Evolutionary conservation across 2,329 filamentous ascomycete genomes (phyloP).

Genomic region (Calonectria henricotiae): DNA sequence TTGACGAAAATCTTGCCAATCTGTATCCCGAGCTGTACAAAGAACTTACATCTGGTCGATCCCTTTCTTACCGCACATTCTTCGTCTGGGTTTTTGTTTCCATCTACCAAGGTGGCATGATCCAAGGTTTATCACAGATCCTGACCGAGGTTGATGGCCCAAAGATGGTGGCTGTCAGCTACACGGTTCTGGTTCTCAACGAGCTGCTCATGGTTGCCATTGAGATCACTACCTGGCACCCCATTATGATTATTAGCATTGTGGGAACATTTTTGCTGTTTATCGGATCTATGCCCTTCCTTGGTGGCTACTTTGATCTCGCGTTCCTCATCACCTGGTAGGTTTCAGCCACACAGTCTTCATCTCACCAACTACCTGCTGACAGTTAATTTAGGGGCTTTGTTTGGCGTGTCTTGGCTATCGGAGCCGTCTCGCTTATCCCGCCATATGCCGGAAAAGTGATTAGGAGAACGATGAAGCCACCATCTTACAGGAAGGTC

Average conservation of each 20-base stretch:
- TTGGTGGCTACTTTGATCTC: slow-evolving; percentile 92
- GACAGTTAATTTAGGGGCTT: slow-evolving; percentile 75
- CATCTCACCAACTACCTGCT: slow-evolving; percentile 30
- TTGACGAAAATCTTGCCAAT: slow-evolving; percentile 93
- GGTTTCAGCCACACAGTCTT: slow-evolving; percentile 52
- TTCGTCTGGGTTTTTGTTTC: slow-evolving; percentile 97
- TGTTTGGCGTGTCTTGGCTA: slow-evolving; percentile 88
- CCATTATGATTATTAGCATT: slow-evolving; percentile 89
- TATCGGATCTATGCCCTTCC: slow-evolving; percentile 86
- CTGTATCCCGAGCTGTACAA: slow-evolving; percentile 98
- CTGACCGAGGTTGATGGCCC: slow-evolving; percentile 83
- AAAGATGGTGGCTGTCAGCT: slow-evolving; percentile 90
- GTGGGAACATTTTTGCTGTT: slow-evolving; percentile 88
- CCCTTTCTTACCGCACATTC: slow-evolving; percentile 92
- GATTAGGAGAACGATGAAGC: slow-evolving; percentile 87
- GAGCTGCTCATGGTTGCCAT: slow-evolving; percentile 98
- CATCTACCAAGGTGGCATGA: slow-evolving; percentile 95
- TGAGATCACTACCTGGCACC: slow-evolving; percentile 97
- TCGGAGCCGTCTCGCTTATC: slow-evolving; percentile 84
- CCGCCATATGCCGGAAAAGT: slow-evolving; percentile 92
- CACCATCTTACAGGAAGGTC: slow-evolving; percentile 96
- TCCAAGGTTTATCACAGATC: slow-evolving; percentile 94
- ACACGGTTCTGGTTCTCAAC: slow-evolving; percentile 93
- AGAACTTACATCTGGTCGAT: slow-evolving; percentile 91
- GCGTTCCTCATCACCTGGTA: slow-evolving; percentile 81